Percentiles rank a stretch among this genome's conserved stretches.
Evolutionary conservation across 139 green algal genomes (phyloP).

Genomic region (Parachlorella kessleri): DNA sequence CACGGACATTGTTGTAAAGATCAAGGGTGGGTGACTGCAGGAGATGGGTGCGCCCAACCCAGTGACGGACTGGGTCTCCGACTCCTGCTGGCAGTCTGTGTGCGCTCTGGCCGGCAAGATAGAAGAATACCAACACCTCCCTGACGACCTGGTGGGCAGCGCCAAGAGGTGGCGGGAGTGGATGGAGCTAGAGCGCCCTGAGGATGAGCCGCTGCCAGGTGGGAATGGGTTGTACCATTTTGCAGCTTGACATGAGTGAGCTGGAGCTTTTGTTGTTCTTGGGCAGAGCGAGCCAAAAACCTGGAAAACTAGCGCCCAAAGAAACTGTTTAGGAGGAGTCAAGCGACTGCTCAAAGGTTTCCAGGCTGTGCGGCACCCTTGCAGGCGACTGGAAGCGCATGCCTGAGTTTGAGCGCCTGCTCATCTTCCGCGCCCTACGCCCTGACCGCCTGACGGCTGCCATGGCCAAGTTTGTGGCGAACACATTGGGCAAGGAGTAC

Average conservation of each 20-base stretch:
- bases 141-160: conserved; percentile 82
- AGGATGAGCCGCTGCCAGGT: conserved; percentile 88
- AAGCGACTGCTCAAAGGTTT: too few species aligned
- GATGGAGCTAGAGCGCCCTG: conserved; percentile 86
- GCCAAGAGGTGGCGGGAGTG: conserved; percentile 92
- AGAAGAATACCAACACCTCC: conserved; percentile 80
- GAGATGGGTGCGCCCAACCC: conserved; percentile 79
- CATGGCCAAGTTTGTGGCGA: conserved; percentile 81
- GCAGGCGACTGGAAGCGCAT: conserved; percentile 91
- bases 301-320: too few species aligned
- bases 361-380: too few species aligned
- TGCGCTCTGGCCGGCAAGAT: conserved; percentile 65
- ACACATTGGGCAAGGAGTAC: conserved; percentile 76
- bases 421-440: conserved; percentile 82
- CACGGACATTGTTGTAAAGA: too few species aligned
- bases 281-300: too few species aligned
- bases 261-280: too few species aligned
- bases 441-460: conserved; percentile 87
- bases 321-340: too few species aligned
- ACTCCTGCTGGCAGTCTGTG: conserved; percentile 58
- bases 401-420: conserved; percentile 81
- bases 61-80: conserved; percentile 79
- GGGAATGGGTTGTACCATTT: too few species aligned
- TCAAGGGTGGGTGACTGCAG: background rate
- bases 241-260: too few species aligned